Conservation (phyloP, 1,284 basidiomycete species). For the Agroathelia rolfsii region DNA sequence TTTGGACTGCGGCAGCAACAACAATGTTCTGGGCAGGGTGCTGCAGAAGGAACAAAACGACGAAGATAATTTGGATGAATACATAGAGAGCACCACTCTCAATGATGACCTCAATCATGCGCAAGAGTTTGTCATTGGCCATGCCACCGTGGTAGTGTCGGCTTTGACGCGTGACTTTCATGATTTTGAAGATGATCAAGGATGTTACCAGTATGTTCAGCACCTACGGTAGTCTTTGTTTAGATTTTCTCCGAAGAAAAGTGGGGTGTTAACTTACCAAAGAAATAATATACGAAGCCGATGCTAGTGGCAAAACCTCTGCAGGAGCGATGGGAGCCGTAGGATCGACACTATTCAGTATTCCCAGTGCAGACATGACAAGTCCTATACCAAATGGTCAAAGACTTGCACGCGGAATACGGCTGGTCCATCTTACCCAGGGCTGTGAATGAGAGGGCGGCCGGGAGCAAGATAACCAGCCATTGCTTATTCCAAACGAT, state of each 20-base stretch:
- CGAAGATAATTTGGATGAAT: slow-evolving; percentile 28
- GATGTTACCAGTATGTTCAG: slow-evolving; percentile 28
- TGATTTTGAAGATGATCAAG: slow-evolving; percentile 29
- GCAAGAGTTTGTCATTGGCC: too few relatives aligned
- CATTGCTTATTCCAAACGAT: slow-evolving; percentile 23
- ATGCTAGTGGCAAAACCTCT: slow-evolving; percentile 19
- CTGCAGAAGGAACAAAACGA: slow-evolving; percentile 25
- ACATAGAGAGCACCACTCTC: slow-evolving; percentile 32
- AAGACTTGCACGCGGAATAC: too few relatives aligned
- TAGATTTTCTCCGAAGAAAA: too few relatives aligned
- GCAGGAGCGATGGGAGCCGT: slow-evolving; percentile 19
- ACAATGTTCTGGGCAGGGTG: slow-evolving; percentile 25
- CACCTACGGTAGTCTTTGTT: too few relatives aligned
- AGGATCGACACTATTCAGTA: slow-evolving; percentile 17
- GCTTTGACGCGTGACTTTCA: too few relatives aligned
- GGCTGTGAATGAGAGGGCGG: slow-evolving; percentile 20
- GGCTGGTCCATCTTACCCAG: too few relatives aligned
- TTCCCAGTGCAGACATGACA: slow-evolving; percentile 14
- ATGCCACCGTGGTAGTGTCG: too few relatives aligned
- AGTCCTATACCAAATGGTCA: too few relatives aligned
- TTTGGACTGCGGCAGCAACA: slow-evolving; percentile 27
- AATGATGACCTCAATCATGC: slow-evolving; percentile 25
- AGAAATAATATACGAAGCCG: too few relatives aligned
- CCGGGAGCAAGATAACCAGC: slow-evolving; percentile 21
- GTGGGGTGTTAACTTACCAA: too few relatives aligned